Conservation (phyloP, 129 eudicot genomes). For the Helichrysum umbraculigerum region DNA sequence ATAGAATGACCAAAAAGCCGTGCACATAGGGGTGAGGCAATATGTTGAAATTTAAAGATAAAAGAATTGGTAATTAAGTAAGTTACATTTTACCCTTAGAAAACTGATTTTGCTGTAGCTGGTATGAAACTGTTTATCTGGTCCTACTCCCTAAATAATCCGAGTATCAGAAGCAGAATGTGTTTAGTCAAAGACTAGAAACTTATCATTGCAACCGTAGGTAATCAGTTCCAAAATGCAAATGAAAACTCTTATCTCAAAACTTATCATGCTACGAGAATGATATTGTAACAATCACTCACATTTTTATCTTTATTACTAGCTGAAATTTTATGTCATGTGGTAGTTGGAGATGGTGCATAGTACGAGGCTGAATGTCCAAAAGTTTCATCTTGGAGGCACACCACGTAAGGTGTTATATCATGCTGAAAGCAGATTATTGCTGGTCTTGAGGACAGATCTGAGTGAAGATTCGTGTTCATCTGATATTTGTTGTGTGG, state of each 20-base stretch:
- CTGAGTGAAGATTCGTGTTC: constrained; percentile 64
- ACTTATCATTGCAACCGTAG: neutral
- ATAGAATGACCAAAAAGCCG: neutral
- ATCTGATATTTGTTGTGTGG: constrained; percentile 87
- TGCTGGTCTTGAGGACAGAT: constrained; percentile 87
- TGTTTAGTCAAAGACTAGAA: neutral
- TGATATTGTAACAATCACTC: neutral
- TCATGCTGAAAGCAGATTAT: constrained; percentile 83
- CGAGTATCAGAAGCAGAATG: neutral
- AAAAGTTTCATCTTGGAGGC: constrained; percentile 94
- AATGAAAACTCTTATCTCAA: neutral
- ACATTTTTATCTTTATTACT: neutral
- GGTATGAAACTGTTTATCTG: neutral
- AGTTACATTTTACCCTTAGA: neutral
- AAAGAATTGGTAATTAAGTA: neutral
- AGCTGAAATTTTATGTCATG: neutral
- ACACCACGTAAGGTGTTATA: constrained; percentile 87
- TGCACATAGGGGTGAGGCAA: neutral
- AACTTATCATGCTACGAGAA: constrained; percentile 1
- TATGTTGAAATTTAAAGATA: neutral
- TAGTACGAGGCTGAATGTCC: constrained; percentile 87
- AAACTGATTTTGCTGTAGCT: neutral
- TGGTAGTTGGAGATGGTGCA: constrained; percentile 68
- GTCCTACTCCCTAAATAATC: too few species aligned
- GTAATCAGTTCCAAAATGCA: neutral